A percentile compares a stretch with the other conserved stretches of the same genome.
phyloP scores from a whole-genome alignment of 805 yeast species.

The Yamadazyma olivae region DNA sequence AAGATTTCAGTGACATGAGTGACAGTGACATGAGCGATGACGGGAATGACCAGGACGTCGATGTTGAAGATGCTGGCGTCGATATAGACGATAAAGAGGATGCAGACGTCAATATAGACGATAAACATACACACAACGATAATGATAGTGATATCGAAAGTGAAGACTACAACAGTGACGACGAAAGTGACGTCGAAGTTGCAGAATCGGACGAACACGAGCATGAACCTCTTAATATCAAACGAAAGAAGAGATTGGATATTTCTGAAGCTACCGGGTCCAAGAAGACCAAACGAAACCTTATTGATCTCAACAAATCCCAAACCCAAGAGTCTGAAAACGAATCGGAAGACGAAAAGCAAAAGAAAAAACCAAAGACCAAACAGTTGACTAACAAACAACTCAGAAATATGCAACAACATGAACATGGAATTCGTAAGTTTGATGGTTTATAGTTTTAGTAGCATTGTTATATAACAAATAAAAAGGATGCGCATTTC shows the following conservation, averaged over 20 bases:
- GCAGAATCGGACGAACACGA: slow-evolving; percentile 2
- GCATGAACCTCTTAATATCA: not conserved
- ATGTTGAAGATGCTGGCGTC: slow-evolving; percentile 12
- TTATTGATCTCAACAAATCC: slow-evolving; percentile 11
- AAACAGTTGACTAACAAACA: slow-evolving; percentile 41
- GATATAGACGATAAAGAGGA: slow-evolving; percentile 1
- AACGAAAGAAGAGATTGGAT: slow-evolving; percentile 14
- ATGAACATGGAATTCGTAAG: slow-evolving; percentile 61
- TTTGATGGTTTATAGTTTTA: slow-evolving; percentile 53
- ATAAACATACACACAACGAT: slow-evolving; percentile 6
- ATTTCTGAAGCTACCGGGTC: slow-evolving; percentile 2
- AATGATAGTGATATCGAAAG: slow-evolving; percentile 1
- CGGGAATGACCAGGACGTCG: slow-evolving; percentile 14
- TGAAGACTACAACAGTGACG: not conserved
- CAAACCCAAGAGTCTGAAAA: not conserved
- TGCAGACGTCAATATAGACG: slow-evolving; percentile 5
- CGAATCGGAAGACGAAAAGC: slow-evolving; percentile 9
- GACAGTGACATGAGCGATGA: slow-evolving; percentile 7
- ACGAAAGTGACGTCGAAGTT: not conserved
- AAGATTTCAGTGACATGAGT: slow-evolving; percentile 20
- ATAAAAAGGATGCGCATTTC: too few relatives aligned
- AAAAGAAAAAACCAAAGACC: slow-evolving; percentile 32
- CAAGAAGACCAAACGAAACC: slow-evolving; percentile 10
- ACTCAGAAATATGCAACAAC: slow-evolving; percentile 44
- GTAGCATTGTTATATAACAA: too few relatives aligned